phyloP scores from a whole-genome alignment of 2,329 filamentous ascomycete species.

The Botrytis byssoidea region DNA sequence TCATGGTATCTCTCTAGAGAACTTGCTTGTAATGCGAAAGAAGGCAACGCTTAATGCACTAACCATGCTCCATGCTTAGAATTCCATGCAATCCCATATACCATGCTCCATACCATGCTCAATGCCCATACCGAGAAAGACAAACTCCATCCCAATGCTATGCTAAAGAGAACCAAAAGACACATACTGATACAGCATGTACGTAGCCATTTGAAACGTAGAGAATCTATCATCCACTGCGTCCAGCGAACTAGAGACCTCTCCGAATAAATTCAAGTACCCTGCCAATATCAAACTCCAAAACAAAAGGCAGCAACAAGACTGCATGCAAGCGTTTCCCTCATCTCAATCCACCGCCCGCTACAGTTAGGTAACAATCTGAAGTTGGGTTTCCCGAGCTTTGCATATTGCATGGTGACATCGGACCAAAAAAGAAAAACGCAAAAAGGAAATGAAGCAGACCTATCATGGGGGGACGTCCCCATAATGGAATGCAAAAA shows the following conservation, averaged over 20 bases:
- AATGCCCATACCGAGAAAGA: not conserved
- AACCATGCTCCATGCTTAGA: not conserved
- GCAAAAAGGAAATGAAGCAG: not conserved
- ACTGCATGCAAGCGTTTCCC: not conserved
- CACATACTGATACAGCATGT: not conserved
- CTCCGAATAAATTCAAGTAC: not conserved
- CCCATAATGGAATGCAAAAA: not conserved
- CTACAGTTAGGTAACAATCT: not conserved
- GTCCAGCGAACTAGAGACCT: not conserved
- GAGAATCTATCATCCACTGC: not conserved
- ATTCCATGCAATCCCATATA: not conserved
- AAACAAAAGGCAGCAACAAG: not conserved
- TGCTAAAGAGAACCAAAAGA: not conserved
- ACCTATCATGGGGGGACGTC: slow-evolving; percentile 7
- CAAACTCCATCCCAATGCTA: not conserved
- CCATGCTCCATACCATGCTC: not conserved
- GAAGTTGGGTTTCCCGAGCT: not conserved
- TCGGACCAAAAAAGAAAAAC: not conserved
- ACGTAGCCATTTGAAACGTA: not conserved
- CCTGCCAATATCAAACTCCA: not conserved
- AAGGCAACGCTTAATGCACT: not conserved
- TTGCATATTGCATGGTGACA: not conserved
- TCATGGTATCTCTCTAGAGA: not conserved
- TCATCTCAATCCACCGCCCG: not conserved
- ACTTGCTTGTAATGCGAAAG: not conserved